These are phyloP conservation scores for Malus hybrid DNA, from an alignment of 331 rosid species.

Conservation along the genomic window DNA sequence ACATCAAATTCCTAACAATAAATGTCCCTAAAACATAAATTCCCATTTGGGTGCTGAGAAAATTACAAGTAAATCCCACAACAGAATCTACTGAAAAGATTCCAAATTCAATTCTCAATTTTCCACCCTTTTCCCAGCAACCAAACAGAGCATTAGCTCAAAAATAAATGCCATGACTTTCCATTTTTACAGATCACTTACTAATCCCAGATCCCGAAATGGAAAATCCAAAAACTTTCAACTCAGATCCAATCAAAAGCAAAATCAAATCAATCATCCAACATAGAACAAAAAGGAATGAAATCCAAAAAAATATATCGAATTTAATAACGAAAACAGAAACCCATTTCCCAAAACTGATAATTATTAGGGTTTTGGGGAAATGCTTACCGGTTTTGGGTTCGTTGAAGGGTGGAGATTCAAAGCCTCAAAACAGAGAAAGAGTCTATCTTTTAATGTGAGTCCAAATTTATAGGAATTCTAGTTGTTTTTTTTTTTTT, in stretches of 20 bases:
- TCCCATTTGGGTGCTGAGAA: conserved; percentile 1
- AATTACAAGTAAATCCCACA: conserved; percentile 6
- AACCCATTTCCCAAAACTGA: conserved; percentile 4
- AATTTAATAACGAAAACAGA: conserved; percentile 5
- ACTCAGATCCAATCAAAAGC: conserved; percentile 40
- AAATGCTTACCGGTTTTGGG: conserved; percentile 23
- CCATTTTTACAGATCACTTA: conserved; percentile 9
- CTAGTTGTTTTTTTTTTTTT: neutral
- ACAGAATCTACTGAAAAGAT: conserved; percentile 11
- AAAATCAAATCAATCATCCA: conserved; percentile 3
- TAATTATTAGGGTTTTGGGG: conserved; percentile 21
- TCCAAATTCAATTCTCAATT: conserved; percentile 15
- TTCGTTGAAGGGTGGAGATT: conserved; percentile 31
- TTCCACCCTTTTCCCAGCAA: conserved; percentile 18
- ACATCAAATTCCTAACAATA: conserved; percentile 33
- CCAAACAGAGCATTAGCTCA: conserved; percentile 10
- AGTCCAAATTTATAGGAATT: conserved; percentile 35
- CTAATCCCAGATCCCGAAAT: conserved; percentile 28
- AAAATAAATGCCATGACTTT: conserved; percentile 1
- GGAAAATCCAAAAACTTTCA: neutral
- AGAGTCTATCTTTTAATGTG: neutral
- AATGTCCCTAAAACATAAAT: neutral
- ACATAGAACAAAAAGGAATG: conserved; percentile 2
- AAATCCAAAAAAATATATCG: neutral
- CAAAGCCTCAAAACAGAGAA: conserved; percentile 15